Base-by-base conservation (phyloP, 2,329 filamentous ascomycete genomes). In the Coccinonectria pachysandricola region DNA sequence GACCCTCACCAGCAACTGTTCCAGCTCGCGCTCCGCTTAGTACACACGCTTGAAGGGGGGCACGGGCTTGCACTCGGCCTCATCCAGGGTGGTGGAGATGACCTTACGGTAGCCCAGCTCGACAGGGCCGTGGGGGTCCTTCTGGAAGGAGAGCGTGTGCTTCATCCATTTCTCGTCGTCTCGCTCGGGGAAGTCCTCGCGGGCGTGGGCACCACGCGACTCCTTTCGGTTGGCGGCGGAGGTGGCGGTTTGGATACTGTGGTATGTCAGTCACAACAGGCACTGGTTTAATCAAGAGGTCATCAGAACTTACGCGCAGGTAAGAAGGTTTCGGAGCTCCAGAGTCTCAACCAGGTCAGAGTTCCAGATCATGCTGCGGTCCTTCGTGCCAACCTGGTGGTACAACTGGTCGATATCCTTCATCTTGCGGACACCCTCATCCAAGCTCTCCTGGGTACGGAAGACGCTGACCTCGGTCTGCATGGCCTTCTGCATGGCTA, bases 331-430 rank as follows among this genome's bases (percentile, higher is more conserved):
- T 52, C 87, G 75, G 52, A 96, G 69, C 64, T 98, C 91, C 30
- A 98, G 75, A 6, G 88, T 93, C 71, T 96, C 88, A 36, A 94
- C 85, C 19, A 96, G 75, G 53, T 96, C 88, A 13, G 83, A 86
- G 76, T 96, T 96, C 88, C 88, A 96, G 68, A 96, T 96, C 88
- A 96, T 95, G 71, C 84, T 92, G 60, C 91, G 82, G 61, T 96
- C 88, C 75, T 94, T 93, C 65, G 84, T 95, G 51, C 85, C 84
- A 45, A 96, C 79, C 52, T 95, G 69, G 46, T 68, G 62, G 64
- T 81, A 96, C 49, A 67, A 71, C 46, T 71, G 60, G 56, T 96
- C 88, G 45, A 96, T 84, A 44, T 85, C 76, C 40, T 64, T 75
- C 57, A 96, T 91, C 68, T 78, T 87, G 60, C 69, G 66, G 36